Evolutionary conservation across 2,329 filamentous ascomycete species (phyloP).

Genomic region (Verticillium tricorpus): DNA sequence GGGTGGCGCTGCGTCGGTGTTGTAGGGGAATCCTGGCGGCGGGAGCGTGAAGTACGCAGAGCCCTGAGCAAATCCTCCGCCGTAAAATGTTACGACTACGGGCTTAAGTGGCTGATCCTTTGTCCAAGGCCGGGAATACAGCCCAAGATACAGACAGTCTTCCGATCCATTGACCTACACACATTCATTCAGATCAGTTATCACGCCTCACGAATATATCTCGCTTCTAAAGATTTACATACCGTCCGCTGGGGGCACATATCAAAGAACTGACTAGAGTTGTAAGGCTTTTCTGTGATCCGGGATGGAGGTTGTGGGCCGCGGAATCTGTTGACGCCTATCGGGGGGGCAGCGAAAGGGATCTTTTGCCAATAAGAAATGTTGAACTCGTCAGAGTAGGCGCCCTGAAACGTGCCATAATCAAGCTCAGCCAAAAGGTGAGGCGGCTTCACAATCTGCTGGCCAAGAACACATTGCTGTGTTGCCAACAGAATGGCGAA

Average conservation of each 20-base stretch:
- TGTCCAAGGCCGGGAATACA: constrained; percentile 55
- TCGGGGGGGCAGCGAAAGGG: constrained; percentile 55
- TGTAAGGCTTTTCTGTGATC: constrained; percentile 44
- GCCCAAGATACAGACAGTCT: constrained; percentile 57
- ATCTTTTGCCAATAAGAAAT: constrained; percentile 57
- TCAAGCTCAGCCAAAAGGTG: constrained; percentile 24
- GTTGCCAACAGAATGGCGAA: not conserved
- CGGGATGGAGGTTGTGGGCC: constrained; percentile 51
- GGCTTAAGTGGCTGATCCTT: constrained; percentile 38
- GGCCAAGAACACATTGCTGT: not conserved
- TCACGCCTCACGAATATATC: not conserved
- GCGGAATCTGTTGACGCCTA: constrained; percentile 54
- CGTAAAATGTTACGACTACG: constrained; percentile 57
- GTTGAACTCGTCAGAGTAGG: constrained; percentile 46
- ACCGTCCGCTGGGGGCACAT: constrained; percentile 55
- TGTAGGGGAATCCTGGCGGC: constrained; percentile 32
- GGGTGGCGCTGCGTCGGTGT: not conserved
- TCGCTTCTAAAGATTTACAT: not conserved
- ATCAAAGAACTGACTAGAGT: constrained; percentile 50
- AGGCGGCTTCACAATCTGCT: not conserved
- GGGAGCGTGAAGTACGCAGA: constrained; percentile 49
- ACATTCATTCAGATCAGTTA: not conserved
- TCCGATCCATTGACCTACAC: constrained; percentile 44
- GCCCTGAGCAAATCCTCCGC: constrained; percentile 57
- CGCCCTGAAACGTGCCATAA: constrained; percentile 49